Evolutionary conservation across 768 basidiomycete genomes (phyloP), one percentile per base, ranked within the genome.

Genomic region (Mrakia frigida): DNA sequence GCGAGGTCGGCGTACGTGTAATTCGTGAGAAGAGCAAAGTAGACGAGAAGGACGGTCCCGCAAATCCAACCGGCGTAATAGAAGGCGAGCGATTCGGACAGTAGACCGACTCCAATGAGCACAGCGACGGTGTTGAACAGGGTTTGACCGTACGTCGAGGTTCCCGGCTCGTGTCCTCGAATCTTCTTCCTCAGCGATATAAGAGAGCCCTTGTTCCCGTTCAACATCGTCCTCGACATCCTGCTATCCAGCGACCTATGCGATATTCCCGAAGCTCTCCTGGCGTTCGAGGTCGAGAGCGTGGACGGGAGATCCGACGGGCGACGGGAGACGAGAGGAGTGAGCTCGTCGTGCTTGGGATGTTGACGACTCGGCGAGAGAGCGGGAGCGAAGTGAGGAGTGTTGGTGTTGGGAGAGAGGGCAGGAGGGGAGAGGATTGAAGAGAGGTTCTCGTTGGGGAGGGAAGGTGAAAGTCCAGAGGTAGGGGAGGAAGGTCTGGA

Each of bases 41-140:
- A 87, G 16, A 92, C 81, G 74, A 96, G 88, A 25, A 98, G 85
- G 33, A 87, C 7, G 1, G 89, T 90, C 1, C 95, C 95, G 52
- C 87, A 85, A 25, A 90, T 84, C 95, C 95, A 98, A 4, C 95
- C 95, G 0, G 94, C 88, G 80, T 92, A 93, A 1, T 93, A 89
- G 80, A 97, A 96, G 0, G 95, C 95, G 35, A 97, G 86, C 0
- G 94, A 93, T 81, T 93, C 90, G 18, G 92, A 92, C 21, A 95
- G 86, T 86, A 96, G 90, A 7, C 94, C 94, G 79, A 95, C 90
- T 10, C 94, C 94, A 28, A 94, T 86, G 16, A 96, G 85, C 46
- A 94, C 91, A 21, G 92, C 92, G 43, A 90, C 91, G 14, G 90
- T 90, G 80, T 95, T 95, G 83, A 94, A 94, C n/a, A 96, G 84